phyloP scores from a whole-genome alignment of 2,329 filamentous ascomycete species.

The Botrytis hyacinthi region DNA sequence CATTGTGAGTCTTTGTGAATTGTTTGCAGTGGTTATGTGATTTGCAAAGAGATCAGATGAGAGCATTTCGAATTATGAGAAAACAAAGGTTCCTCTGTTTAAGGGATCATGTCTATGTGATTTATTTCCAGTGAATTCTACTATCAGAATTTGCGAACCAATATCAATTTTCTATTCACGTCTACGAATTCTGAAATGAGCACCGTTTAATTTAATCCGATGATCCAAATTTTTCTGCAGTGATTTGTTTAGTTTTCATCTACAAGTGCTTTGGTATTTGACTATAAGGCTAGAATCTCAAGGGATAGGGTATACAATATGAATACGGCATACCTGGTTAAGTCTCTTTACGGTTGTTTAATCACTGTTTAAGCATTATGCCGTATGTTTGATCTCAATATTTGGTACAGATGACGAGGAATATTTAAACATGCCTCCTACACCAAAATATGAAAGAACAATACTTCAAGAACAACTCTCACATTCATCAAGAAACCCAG shows the following conservation, averaged over 20 bases:
- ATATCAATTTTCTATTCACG: background rate
- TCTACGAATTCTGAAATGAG: background rate
- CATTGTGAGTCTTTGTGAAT: background rate
- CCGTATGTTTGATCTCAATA: background rate
- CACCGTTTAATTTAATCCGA: background rate
- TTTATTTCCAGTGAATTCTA: background rate
- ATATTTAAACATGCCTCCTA: background rate
- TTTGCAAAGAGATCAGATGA: background rate
- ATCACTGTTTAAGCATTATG: background rate
- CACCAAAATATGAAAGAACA: background rate
- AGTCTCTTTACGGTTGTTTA: background rate
- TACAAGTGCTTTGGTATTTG: background rate
- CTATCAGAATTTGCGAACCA: background rate
- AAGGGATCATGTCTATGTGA: fast-evolving
- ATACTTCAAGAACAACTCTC: background rate
- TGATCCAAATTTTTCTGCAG: background rate
- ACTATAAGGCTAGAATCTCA: background rate
- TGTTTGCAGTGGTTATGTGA: background rate
- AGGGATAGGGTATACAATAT: background rate
- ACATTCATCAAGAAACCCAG: background rate
- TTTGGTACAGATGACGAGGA: background rate
- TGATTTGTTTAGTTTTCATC: background rate
- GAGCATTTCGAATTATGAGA: background rate
- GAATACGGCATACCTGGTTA: background rate
- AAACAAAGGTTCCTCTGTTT: background rate